phyloP scores from a whole-genome alignment of 257 asterid species.

The Mentha longifolia region DNA sequence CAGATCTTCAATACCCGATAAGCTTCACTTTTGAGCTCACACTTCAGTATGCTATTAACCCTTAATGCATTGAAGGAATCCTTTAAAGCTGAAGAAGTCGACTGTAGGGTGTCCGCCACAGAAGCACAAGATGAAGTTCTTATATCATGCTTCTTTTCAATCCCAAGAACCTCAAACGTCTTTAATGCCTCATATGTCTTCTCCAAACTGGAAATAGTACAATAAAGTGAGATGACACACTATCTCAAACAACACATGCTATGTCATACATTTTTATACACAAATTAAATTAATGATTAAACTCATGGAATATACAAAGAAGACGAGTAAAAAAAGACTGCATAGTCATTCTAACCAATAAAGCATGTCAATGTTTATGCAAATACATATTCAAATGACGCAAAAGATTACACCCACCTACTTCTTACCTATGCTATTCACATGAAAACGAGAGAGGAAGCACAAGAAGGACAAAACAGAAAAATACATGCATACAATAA shows the following conservation, averaged over 20 bases:
- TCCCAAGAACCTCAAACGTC: conserved; percentile 82
- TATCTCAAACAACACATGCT: conserved; percentile 19
- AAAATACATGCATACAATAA: background rate
- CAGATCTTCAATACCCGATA: conserved; percentile 52
- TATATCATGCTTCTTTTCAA: conserved; percentile 56
- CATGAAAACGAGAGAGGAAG: conserved; percentile 2
- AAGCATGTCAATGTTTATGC: background rate
- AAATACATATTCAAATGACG: conserved; percentile 7
- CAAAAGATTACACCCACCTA: background rate
- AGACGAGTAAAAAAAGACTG: conserved; percentile 4
- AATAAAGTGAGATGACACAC: conserved; percentile 28
- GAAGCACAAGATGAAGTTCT: conserved; percentile 61
- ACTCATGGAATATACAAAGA: background rate
- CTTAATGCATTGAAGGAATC: conserved; percentile 71
- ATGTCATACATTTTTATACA: background rate
- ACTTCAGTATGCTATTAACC: conserved; percentile 69
- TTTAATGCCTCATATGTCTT: conserved; percentile 80
- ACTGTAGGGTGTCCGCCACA: conserved; percentile 58
- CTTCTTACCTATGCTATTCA: conserved; percentile 1
- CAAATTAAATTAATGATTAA: background rate
- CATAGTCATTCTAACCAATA: conserved; percentile 16
- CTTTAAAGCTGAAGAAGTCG: conserved; percentile 63
- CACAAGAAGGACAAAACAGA: background rate
- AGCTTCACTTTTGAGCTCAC: conserved; percentile 61
- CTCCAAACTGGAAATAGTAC: conserved; percentile 64